phyloP scores from a whole-genome alignment of 164 flowering plant species.

The Sedum album region DNA sequence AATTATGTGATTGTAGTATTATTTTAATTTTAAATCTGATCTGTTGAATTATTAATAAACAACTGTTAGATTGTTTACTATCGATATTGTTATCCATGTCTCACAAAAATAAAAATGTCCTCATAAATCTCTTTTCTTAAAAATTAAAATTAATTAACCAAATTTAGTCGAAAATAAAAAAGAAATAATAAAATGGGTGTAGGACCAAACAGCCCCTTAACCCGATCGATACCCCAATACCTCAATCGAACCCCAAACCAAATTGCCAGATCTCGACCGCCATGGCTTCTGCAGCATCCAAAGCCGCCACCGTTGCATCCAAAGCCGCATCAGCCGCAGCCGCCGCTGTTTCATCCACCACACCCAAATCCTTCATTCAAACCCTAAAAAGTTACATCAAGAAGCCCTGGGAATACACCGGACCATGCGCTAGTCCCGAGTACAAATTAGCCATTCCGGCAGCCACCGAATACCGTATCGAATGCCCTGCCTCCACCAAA shows the following conservation, averaged over 20 bases:
- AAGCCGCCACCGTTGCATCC: not conserved
- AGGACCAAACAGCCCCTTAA: not conserved
- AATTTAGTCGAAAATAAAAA: too few relatives aligned
- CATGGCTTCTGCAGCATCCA: not conserved
- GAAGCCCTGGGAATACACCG: slow-evolving; percentile 89
- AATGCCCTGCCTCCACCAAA: slow-evolving; percentile 55
- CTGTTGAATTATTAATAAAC: too few relatives aligned
- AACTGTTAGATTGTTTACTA: too few relatives aligned
- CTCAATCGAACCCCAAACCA: not conserved
- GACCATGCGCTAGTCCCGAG: slow-evolving; percentile 74
- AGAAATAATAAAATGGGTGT: too few relatives aligned
- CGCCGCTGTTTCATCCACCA: slow-evolving; percentile 10
- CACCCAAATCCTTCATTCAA: slow-evolving; percentile 41
- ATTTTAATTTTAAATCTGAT: too few relatives aligned
- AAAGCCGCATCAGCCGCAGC: slow-evolving; percentile 4
- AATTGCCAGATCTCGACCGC: slow-evolving; percentile 5
- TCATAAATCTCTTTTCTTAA: too few relatives aligned
- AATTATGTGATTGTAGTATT: too few relatives aligned
- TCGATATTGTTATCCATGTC: too few relatives aligned
- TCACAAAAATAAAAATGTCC: too few relatives aligned
- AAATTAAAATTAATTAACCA: too few relatives aligned
- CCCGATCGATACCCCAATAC: not conserved
- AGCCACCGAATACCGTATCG: slow-evolving; percentile 55
- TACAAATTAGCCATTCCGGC: slow-evolving; percentile 55
- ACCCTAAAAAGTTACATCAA: slow-evolving; percentile 53